Evolutionary conservation across 73 alveolate species (phyloP), one percentile per base, ranked within the genome.

Genomic region (Paramecium caudatum): DNA sequence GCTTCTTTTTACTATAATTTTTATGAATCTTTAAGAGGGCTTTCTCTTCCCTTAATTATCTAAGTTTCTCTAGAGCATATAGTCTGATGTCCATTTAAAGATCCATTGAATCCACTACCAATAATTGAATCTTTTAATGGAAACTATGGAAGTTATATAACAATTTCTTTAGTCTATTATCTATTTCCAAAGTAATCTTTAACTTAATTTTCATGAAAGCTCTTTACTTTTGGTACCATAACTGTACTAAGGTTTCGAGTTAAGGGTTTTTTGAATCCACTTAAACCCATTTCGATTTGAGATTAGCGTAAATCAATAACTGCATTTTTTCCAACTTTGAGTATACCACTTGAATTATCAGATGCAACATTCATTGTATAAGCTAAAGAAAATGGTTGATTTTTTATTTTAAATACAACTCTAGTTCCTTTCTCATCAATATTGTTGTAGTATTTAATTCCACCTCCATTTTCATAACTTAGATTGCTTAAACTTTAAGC

Each of bases 381-480:
- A 55, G 23, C 30, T 6, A 55, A 25, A 55, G 23, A 27, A 9
- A 55, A 23, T 55, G 23, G 7, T 55, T 55, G 46, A 55, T 55
- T 55, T 10, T 27, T 7, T 5, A 55, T 55, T 25, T 55, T 55
- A 25, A 55, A 55, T 55, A 23, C 30, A 27, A 55, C 80, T 27
- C 12, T 55, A 6, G 80, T 55, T 27, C 80, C 80, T 23, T 7
- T 55, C 3, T 55, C 80, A 3, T 21, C 80, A 27, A 10, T 1
- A 55, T 55, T 55, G 17, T 55, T 74, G 16, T 13, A 19, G 32
- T n/a, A 74, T n/a, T 27, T 37, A 37, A 74, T 27, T 45, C 88
- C 88, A 9, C 62, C 88, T n/a, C 88, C 62, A 16, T 74, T 68
- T 39, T 65, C 46, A 13, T 74, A 74, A 3, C 55, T 39, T 9